Base-by-base conservation (phyloP, 1,284 basidiomycete genomes). In the Polyporus tsugae region DNA sequence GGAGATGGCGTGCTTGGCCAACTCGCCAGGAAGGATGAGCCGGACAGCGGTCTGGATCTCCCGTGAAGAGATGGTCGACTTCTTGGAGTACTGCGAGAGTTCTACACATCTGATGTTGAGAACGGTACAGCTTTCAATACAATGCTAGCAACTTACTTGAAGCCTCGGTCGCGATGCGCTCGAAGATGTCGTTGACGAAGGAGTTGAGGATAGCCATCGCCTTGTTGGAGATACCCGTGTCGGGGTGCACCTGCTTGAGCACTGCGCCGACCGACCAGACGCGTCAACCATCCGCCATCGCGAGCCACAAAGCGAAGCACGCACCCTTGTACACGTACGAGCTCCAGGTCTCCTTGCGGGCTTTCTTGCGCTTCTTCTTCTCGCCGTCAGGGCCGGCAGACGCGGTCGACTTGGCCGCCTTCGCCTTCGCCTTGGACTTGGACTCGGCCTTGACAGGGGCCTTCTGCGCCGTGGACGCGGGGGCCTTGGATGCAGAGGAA, bases 1-100 rank as follows among this genome's bases (percentile, higher is more conserved):
- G 25, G 91, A 93, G 82, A 95, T 92, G 78, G 91, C 92, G 82
- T 94, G 92, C 87, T 93, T 94, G 75, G 90, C 89, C 66, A 92
- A 84, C 81, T 93, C 91, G 80, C 90, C 90, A 64, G 90, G 90
- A 44, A 92, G 84, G 80, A 92, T 91, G 70, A 92, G 85, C 68
- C 90, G 86, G 69, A 91, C 89, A 64, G 87, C 82, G n/a, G 90
- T 92, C 81, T 92, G 90, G 78, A 92, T 91, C 83, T 91, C 90
- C 72, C 89, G 88, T 52, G 89, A 91, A 60, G 90, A 91, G 82
- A 91, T 91, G 71, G 90, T 92, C 29, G 89, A 89, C 84, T 90
- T 89, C 85, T 91, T 91, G 73, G 90, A 91, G 84, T 92, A 91
- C 39, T 86, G 84, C 17, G 91, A 90, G 74, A 93, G 88, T 81